Evolutionary conservation across 78 protist genomes (phyloP).

Genomic region (Dictyostelium purpureum): DNA sequence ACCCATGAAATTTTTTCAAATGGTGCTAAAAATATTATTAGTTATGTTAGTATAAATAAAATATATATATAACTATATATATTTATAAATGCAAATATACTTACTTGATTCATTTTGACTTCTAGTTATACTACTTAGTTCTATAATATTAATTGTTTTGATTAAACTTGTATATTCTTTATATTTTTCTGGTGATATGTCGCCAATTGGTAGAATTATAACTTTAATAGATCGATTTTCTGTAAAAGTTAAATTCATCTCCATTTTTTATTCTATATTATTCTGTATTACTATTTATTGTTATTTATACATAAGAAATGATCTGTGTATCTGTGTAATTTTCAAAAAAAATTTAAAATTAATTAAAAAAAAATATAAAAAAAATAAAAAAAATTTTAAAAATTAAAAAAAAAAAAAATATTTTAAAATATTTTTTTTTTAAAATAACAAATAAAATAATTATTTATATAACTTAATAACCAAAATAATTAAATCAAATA

Average conservation of each 20-base stretch:
- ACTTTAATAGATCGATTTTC: constrained; percentile 57
- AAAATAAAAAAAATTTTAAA: no score
- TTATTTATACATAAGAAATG: no score
- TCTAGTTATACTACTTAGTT: constrained; percentile 64
- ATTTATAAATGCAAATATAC: neutral
- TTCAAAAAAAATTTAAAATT: no score
- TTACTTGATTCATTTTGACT: constrained; percentile 67
- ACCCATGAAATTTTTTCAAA: constrained; percentile 72
- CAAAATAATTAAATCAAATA: no score
- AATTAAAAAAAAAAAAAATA: no score
- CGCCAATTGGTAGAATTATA: constrained; percentile 67
- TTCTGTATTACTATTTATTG: no score
- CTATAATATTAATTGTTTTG: constrained; percentile 32
- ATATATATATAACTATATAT: neutral
- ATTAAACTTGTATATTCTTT: constrained; percentile 59
- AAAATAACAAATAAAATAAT: no score
- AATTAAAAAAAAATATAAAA: no score
- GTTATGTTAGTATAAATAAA: neutral
- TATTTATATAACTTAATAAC: no score
- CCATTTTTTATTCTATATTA: no score
- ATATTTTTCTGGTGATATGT: constrained; percentile 54
- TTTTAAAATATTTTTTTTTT: no score
- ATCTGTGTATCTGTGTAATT: no score
- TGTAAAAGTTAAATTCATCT: constrained; percentile 41
- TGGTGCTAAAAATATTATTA: constrained; percentile 9